Base-by-base conservation (phyloP, 1,139 yeast genomes). In the Pichia inconspicua region DNA sequence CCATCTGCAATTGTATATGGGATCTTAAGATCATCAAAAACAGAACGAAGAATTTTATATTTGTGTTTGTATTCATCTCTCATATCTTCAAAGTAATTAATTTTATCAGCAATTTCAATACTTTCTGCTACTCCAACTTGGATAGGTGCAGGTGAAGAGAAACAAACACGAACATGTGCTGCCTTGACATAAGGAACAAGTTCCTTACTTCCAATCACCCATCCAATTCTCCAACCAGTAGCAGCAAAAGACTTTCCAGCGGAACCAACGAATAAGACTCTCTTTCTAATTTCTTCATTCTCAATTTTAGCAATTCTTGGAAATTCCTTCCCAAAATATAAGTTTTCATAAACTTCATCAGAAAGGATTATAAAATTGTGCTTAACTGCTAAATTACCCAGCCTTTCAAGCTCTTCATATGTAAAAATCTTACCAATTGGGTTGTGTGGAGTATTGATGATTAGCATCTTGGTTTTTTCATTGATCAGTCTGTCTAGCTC, bases 221-320 rank as follows among this genome's bases (percentile, higher is more conserved):
- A 92, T 47, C 98, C 98, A 48, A 92, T 78, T 71, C 98, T 81
- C 97, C 97, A 92, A 48, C 98, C 98, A 27, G 98, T 92, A 40
- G 96, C 96, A 27, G 96, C 95, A 70, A 92, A 92, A 0, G 96
- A 82, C 68, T 92, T 92, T 52, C 98, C 98, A 6, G 97, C 98
- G 31, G 96, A 87, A 0, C 97, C 97, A 19, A 92, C 95, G 7
- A 97, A 84, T 50, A 92, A 70, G 0, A 97, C 87, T 59, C 92
- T 72, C 48, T 79, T 78, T 30, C 79, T 82, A 53, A 89, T 77
- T 60, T 88, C 96, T 3, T 90, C 89, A 5, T 82, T 71, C 14
- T 52, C 43, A 10, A 43, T 41, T 2, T 86, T 78, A 2, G 97
- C 96, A 45, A 95, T 85, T 61, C 97, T 77, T 8, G 90, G 82